phyloP scores from a whole-genome alignment of 108 stramenopile genomes.

The Parietichytrium sp. region DNA sequence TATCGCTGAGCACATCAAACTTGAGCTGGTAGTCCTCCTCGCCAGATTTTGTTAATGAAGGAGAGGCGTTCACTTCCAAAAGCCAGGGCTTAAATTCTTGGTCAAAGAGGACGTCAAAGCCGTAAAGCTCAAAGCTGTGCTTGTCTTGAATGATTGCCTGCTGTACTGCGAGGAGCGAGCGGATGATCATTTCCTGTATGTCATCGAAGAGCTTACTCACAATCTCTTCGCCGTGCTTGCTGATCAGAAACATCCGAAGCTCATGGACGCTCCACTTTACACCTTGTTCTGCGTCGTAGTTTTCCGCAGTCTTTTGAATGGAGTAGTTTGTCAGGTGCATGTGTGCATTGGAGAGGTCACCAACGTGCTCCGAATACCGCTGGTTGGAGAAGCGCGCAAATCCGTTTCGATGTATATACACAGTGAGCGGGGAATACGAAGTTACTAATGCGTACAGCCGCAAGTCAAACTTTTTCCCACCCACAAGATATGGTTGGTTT shows the following conservation, averaged over 20 bases:
- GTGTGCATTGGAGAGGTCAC: slow-evolving; percentile 52
- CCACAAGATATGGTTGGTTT: slow-evolving; percentile 69
- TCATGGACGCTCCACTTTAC: slow-evolving; percentile 66
- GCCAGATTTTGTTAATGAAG: slow-evolving; percentile 63
- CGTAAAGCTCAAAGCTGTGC: slow-evolving; percentile 82
- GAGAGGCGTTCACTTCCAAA: slow-evolving; percentile 81
- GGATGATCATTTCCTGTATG: slow-evolving; percentile 38
- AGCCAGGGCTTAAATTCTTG: slow-evolving; percentile 74
- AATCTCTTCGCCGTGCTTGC: slow-evolving; percentile 36
- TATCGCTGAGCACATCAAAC: slow-evolving; percentile 45
- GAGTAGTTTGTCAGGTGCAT: slow-evolving; percentile 70
- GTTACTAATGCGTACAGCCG: slow-evolving; percentile 68
- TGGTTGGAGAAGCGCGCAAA: slow-evolving; percentile 68
- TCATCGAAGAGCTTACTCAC: neutral
- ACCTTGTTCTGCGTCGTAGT: slow-evolving; percentile 58
- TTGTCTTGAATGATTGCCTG: slow-evolving; percentile 70
- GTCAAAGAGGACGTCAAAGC: slow-evolving; percentile 42
- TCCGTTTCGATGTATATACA: slow-evolving; percentile 58
- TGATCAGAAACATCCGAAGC: slow-evolving; percentile 51
- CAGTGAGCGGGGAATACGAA: slow-evolving; percentile 58
- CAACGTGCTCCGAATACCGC: slow-evolving; percentile 58
- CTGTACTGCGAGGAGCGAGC: slow-evolving; percentile 58
- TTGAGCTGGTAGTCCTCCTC: slow-evolving; percentile 61
- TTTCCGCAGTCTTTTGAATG: slow-evolving; percentile 70
- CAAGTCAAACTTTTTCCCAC: slow-evolving; percentile 79